These are phyloP conservation scores for Tuber aestivum DNA, from an alignment of 495 filamentous ascomycete genomes.

Conservation along the genomic window DNA sequence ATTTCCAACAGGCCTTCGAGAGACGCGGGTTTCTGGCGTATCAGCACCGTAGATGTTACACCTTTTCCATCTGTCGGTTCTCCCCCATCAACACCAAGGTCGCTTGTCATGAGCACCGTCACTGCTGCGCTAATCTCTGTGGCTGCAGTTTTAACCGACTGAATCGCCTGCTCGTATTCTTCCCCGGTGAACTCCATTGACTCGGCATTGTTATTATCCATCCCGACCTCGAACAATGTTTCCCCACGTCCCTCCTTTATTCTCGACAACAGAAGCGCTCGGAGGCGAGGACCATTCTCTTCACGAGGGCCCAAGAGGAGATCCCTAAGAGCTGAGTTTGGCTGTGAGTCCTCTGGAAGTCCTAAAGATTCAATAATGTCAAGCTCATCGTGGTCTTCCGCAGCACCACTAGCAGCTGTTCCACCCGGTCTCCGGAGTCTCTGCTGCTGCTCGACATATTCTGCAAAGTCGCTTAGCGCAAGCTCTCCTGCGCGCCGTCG, in stretches of 20 bases:
- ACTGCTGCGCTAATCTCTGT: slow-evolving; percentile 64
- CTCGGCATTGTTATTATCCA: slow-evolving; percentile 79
- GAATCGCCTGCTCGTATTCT: slow-evolving; percentile 72
- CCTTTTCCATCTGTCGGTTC: slow-evolving; percentile 53
- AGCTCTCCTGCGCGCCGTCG: slow-evolving; percentile 39
- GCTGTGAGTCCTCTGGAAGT: slow-evolving; percentile 66
- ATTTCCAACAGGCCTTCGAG: slow-evolving; percentile 90
- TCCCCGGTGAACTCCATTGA: slow-evolving; percentile 74
- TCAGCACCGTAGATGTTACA: slow-evolving; percentile 69
- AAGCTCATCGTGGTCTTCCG: slow-evolving; percentile 79
- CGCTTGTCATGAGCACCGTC: slow-evolving; percentile 75
- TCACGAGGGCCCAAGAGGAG: slow-evolving; percentile 62
- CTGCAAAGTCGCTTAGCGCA: slow-evolving; percentile 94
- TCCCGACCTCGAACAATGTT: slow-evolving; percentile 82
- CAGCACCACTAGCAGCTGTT: slow-evolving; percentile 44
- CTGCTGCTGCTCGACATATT: slow-evolving; percentile 95
- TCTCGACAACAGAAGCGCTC: slow-evolving; percentile 57
- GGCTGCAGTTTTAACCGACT: slow-evolving; percentile 60
- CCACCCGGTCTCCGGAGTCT: slow-evolving; percentile 50
- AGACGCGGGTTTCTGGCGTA: slow-evolving; percentile 65
- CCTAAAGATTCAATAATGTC: slow-evolving; percentile 84
- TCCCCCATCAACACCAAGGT: slow-evolving; percentile 58
- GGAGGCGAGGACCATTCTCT: slow-evolving; percentile 58
- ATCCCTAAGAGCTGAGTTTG: slow-evolving; percentile 62
- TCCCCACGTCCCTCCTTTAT: slow-evolving; percentile 85